These are phyloP conservation scores for Brasilioporus rufonigricans DNA, from an alignment of 768 basidiomycete species.

Conservation along the genomic window DNA sequence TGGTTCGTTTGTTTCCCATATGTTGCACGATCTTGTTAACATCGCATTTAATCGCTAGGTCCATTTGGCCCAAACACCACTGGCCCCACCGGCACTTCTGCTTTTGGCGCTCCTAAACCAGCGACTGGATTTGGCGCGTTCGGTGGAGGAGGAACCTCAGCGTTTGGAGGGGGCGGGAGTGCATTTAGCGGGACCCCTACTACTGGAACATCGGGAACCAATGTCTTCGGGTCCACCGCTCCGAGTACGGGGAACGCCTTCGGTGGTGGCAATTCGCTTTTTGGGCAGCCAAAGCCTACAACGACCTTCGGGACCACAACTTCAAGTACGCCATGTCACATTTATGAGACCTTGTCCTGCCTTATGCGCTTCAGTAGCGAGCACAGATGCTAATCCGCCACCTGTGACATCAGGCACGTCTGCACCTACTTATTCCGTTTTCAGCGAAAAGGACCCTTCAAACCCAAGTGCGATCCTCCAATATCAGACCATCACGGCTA, in stretches of 20 bases:
- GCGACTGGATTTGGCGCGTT: constrained; percentile 76
- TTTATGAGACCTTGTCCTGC: not conserved
- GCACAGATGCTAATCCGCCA: constrained; percentile 39
- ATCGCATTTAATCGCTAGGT: constrained; percentile 25
- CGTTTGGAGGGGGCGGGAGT: constrained; percentile 45
- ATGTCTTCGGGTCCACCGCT: constrained; percentile 35
- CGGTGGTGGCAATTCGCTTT: constrained; percentile 49
- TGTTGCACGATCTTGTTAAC: constrained; percentile 3
- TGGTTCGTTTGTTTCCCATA: constrained; percentile 26
- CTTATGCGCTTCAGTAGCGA: constrained; percentile 28
- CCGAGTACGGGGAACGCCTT: constrained; percentile 36
- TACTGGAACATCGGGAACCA: constrained; percentile 31
- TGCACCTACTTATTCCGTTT: constrained; percentile 59
- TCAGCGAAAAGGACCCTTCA: constrained; percentile 63
- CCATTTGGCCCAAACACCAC: constrained; percentile 41
- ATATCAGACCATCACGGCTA: constrained; percentile 81
- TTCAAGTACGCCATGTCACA: constrained; percentile 24
- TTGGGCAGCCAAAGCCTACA: constrained; percentile 53
- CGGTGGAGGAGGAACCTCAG: constrained; percentile 53
- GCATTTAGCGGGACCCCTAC: constrained; percentile 40
- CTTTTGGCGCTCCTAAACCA: constrained; percentile 71
- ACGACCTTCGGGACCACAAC: constrained; percentile 44
- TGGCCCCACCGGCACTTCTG: constrained; percentile 36
- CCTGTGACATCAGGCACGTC: constrained; percentile 68
- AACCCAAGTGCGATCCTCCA: constrained; percentile 49